Evolutionary conservation across 768 basidiomycete genomes (phyloP).

Genomic region (Termitomyces sp.): DNA sequence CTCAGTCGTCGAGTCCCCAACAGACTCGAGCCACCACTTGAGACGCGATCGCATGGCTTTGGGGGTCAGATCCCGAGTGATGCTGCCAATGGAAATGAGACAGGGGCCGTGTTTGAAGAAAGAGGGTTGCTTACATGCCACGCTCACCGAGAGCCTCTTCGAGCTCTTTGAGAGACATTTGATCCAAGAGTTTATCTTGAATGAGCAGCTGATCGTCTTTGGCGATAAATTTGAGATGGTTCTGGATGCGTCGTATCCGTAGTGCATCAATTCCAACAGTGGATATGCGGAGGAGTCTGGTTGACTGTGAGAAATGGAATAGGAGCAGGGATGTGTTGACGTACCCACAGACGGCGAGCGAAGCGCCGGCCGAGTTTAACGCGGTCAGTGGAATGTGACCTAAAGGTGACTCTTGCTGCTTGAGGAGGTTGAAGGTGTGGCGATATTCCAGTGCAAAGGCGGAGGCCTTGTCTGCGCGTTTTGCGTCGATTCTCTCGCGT

Average conservation of each 20-base stretch:
- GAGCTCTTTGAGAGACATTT: slow-evolving; percentile 49
- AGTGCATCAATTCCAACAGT: slow-evolving; percentile 37
- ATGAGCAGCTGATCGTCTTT: slow-evolving; percentile 61
- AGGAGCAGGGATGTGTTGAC: slow-evolving; percentile 18
- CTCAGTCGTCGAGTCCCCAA: slow-evolving; percentile 29
- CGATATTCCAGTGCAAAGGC: slow-evolving; percentile 31
- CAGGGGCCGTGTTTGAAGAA: not conserved
- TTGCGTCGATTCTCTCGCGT: slow-evolving; percentile 53
- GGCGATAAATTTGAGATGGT: slow-evolving; percentile 40
- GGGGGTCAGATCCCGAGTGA: slow-evolving; percentile 31
- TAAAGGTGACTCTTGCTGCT: slow-evolving; percentile 22
- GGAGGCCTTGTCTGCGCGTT: slow-evolving; percentile 44
- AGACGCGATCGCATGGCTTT: slow-evolving; percentile 45
- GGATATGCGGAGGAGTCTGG: slow-evolving; percentile 35
- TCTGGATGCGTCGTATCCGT: slow-evolving; percentile 36
- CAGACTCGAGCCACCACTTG: slow-evolving; percentile 59
- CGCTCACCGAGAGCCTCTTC: slow-evolving; percentile 68
- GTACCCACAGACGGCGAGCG: slow-evolving; percentile 53
- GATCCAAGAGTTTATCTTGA: slow-evolving; percentile 37
- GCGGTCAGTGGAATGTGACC: slow-evolving; percentile 29
- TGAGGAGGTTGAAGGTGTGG: slow-evolving; percentile 27
- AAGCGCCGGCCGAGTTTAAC: slow-evolving; percentile 24
- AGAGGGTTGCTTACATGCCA: slow-evolving; percentile 56
- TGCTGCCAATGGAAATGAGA: slow-evolving; percentile 16
- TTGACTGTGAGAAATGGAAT: not conserved